Evolutionary conservation across 768 basidiomycete species (phyloP).

Genomic region (Sporobolomyces phaffii): DNA sequence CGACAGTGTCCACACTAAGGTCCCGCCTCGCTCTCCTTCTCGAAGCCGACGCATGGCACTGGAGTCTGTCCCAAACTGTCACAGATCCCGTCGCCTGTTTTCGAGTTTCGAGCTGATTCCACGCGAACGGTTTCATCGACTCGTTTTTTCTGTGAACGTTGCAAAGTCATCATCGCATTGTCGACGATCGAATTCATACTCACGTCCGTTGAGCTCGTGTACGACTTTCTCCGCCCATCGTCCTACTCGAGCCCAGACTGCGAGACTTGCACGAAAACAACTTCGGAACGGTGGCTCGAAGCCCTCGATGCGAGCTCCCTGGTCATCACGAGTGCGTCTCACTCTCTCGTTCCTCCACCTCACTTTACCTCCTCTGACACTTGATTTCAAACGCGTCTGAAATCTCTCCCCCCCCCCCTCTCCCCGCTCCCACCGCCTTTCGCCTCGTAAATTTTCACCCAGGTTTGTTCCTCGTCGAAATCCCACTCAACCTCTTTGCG

Average conservation of each 20-base stretch:
- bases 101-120: no score
- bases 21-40: neutral
- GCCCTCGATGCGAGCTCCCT: neutral
- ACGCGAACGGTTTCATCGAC: no score
- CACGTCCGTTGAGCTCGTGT: neutral
- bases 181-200: constrained; percentile 1
- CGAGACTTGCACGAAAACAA: no score
- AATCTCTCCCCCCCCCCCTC: neutral
- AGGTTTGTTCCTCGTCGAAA: constrained; percentile 18
- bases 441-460: neutral
- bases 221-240: neutral
- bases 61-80: no score
- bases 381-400: no score
- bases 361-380: no score
- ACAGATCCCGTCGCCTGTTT: no score
- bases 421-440: neutral
- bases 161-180: constrained; percentile 5
- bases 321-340: neutral
- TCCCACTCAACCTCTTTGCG: neutral
- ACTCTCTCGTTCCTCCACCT: neutral
- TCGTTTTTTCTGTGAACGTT: no score
- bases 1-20: no score
- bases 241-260: neutral
- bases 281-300: neutral
- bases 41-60: neutral